Evolutionary conservation across 352 stramenopile genomes (phyloP), one percentile per base, ranked within the genome.

Genomic region (Pythium dissimile): DNA sequence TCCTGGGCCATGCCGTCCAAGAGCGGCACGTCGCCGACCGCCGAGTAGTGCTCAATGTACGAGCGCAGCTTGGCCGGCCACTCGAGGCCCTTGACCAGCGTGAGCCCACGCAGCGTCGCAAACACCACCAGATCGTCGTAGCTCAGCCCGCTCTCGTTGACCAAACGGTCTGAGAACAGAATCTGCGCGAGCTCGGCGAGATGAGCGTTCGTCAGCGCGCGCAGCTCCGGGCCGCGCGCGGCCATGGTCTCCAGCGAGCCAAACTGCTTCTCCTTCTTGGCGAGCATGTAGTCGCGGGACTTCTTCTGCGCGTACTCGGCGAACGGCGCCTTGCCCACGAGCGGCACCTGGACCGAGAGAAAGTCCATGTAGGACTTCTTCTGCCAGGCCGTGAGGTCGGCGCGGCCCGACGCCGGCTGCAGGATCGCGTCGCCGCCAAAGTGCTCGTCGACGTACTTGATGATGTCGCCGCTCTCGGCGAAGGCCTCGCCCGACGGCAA

Each of bases 91-190:
- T 82, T 81, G 38, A 84, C 67, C 15, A 84, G 73, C 45, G 75
- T 84, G 23, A 84, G 58, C 0, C 68, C 68, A 30, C 75, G 75
- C 24, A 84, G 55, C 42, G 67, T 68, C 9, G 69, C 65, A 27
- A 84, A 84, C 18, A 84, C 49, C 21, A 80, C 72, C 50, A 84
- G 52, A 52, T 84, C 75, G 51, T 84, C 72, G 58, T 76, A 81
- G 54, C 72, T 80, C 35, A 79, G 38, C 15, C 60, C 42, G 73
- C 63, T 28, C 0, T 31, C 66, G 55, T 84, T 81, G 32, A 80
- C 68, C n/a, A 71, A 70, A 23, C 64, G 59, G 39, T 54, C 57
- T 31, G 69, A 78, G 49, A 79, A 62, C 32, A 84, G 34, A 32
- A 84, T 21, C 5, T 32, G 32, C 26, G 69, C 70, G 18, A 84